phyloP scores from a whole-genome alignment of 768 basidiomycete genomes.

The Hydnomerulius pinastri region DNA sequence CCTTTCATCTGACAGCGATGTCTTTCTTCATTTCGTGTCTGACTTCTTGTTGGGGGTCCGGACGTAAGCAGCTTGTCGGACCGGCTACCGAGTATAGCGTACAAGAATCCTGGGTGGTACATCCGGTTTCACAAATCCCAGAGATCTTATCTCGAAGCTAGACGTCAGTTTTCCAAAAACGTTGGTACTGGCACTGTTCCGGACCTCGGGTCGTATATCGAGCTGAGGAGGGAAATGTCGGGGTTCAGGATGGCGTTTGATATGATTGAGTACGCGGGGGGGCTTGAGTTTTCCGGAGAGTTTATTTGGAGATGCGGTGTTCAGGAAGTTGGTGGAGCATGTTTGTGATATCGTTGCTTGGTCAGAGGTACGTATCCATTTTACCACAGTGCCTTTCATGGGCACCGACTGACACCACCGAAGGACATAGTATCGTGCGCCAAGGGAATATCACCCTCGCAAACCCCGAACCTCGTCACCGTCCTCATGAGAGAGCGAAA shows the following conservation, averaged over 20 bases:
- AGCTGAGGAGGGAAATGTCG: constrained; percentile 46
- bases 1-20: constrained; percentile 4
- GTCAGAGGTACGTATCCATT: constrained; percentile 45
- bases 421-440: constrained; percentile 62
- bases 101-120: constrained; percentile 42
- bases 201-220: constrained; percentile 49
- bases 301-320: constrained; percentile 22
- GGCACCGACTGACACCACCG: background rate
- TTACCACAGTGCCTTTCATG: too few relatives aligned
- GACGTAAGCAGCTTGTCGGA: constrained; percentile 37
- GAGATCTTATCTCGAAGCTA: constrained; percentile 35
- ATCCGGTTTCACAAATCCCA: constrained; percentile 42
- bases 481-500: constrained; percentile 47
- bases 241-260: constrained; percentile 52
- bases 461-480: constrained; percentile 48
- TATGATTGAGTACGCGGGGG: constrained; percentile 53
- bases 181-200: constrained; percentile 28
- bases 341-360: constrained; percentile 54
- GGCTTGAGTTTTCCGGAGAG: constrained; percentile 41
- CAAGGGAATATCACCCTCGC: constrained; percentile 43
- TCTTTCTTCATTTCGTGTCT: constrained; percentile 13
- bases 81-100: constrained; percentile 36
- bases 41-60: background rate
- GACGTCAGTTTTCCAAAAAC: constrained; percentile 28
- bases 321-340: constrained; percentile 38